These are phyloP conservation scores for Dionaea muscipula DNA, from an alignment of 179 eudicot genomes.

Conservation along the genomic window DNA sequence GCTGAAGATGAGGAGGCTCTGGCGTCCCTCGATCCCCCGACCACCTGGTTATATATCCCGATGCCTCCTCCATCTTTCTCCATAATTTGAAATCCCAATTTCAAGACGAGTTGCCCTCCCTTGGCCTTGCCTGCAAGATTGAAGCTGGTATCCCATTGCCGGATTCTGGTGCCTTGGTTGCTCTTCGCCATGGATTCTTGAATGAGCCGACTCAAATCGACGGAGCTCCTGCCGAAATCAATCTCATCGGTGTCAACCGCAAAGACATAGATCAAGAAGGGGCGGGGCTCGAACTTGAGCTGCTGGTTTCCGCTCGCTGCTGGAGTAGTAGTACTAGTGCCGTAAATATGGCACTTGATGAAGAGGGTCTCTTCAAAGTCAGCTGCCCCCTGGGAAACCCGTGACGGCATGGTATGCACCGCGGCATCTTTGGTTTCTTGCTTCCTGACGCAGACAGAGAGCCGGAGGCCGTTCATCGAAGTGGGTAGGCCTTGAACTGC, in stretches of 20 bases:
- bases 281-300: constrained; percentile 67
- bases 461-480: constrained; percentile 90
- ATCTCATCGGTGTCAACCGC: constrained; percentile 82
- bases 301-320: constrained; percentile 28
- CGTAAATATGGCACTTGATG: constrained; percentile 69
- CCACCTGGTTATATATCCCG: constrained; percentile 49
- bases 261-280: constrained; percentile 54
- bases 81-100: constrained; percentile 84
- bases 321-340: too few relatives aligned
- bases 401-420: constrained; percentile 88
- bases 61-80: constrained; percentile 84
- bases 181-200: constrained; percentile 66
- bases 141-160: constrained; percentile 83
- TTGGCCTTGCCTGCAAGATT: constrained; percentile 73
- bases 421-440: constrained; percentile 83
- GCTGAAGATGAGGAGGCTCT: constrained; percentile 39
- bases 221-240: constrained; percentile 62
- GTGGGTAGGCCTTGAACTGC: constrained; percentile 67
- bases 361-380: constrained; percentile 92
- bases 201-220: constrained; percentile 65
- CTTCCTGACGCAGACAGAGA: constrained; percentile 73
- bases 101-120: constrained; percentile 76
- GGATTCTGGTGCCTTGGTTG: constrained; percentile 50
- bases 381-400: constrained; percentile 83
- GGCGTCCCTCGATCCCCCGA: constrained; percentile 26